These are phyloP conservation scores for Naganishia friedmannii DNA, from an alignment of 768 basidiomycete species.

Conservation along the genomic window DNA sequence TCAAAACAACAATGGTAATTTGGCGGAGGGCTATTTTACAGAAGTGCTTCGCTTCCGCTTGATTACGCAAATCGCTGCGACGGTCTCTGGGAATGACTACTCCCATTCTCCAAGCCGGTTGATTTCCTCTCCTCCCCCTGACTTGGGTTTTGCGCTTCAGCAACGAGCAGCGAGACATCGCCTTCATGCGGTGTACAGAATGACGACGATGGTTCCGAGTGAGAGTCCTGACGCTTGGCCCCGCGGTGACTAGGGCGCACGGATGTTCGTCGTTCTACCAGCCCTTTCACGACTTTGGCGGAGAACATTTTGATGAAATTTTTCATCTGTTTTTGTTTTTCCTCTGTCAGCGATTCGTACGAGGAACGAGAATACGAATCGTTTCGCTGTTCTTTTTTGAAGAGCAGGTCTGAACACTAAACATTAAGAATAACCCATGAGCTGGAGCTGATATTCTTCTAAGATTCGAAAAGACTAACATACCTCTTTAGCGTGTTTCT, in stretches of 20 bases:
- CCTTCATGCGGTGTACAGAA: neutral
- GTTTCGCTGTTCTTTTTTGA: conserved; percentile 95
- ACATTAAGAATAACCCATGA: neutral
- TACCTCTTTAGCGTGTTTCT: conserved; percentile 93
- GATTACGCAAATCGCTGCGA: too few relatives aligned
- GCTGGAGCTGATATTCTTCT: neutral
- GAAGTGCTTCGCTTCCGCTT: too few relatives aligned
- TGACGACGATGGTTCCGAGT: neutral
- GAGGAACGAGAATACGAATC: conserved; percentile 69
- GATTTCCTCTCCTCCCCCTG: neutral
- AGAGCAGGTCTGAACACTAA: conserved; percentile 78
- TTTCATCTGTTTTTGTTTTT: conserved; percentile 84
- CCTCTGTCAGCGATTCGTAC: conserved; percentile 74
- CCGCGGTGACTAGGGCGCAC: conserved; percentile 40
- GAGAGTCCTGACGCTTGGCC: neutral
- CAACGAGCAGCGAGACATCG: neutral
- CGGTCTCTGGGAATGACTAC: neutral
- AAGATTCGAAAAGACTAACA: conserved; percentile 33
- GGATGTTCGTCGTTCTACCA: conserved; percentile 47
- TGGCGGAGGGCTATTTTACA: too few relatives aligned
- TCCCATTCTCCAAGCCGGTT: neutral
- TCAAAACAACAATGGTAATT: too few relatives aligned
- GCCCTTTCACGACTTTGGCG: conserved; percentile 60
- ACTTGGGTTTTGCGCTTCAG: neutral
- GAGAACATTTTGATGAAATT: conserved; percentile 90